Evolutionary conservation across 176 grass and related monocot genomes (phyloP).

Genomic region (Triticum monococcum): DNA sequence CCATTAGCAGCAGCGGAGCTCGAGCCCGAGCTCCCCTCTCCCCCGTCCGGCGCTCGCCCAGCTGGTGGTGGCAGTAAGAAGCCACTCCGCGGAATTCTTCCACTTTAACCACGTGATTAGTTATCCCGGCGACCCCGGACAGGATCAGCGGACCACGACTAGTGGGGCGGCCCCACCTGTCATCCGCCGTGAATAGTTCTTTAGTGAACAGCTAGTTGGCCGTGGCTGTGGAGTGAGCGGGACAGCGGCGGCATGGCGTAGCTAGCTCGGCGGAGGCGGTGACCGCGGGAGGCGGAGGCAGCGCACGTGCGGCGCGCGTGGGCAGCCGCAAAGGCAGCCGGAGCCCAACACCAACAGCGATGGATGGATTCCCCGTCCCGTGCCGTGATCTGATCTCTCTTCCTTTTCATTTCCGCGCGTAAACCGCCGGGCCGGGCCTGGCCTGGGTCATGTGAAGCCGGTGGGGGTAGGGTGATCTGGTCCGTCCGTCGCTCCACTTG

Average conservation of each 20-base stretch:
- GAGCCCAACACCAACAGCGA: background rate
- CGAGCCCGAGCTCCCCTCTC: background rate
- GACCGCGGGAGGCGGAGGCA: background rate
- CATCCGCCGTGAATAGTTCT: background rate
- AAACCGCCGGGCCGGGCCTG: no score
- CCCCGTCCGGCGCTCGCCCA: background rate
- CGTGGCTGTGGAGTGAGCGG: background rate
- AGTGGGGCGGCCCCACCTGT: background rate
- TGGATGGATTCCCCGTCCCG: background rate
- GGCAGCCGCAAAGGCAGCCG: slow-evolving; percentile 27
- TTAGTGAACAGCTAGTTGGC: background rate
- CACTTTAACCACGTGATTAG: slow-evolving; percentile 33
- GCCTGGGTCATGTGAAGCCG: no score
- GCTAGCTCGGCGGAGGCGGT: slow-evolving; percentile 9
- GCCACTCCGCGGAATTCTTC: slow-evolving; percentile 22
- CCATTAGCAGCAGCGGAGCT: slow-evolving; percentile 47
- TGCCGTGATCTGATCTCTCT: slow-evolving; percentile 19
- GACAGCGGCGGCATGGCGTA: background rate
- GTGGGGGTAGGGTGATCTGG: background rate
- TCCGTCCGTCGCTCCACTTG: background rate
- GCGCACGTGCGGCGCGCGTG: slow-evolving; percentile 33
- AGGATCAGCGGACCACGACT: background rate
- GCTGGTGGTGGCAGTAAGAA: slow-evolving; percentile 6
- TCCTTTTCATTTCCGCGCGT: background rate
- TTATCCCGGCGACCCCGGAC: background rate